A percentile compares a stretch with the other conserved stretches of the same genome.
Conservation (phyloP, 2,329 filamentous ascomycete genomes). For the Periconia sp. region DNA sequence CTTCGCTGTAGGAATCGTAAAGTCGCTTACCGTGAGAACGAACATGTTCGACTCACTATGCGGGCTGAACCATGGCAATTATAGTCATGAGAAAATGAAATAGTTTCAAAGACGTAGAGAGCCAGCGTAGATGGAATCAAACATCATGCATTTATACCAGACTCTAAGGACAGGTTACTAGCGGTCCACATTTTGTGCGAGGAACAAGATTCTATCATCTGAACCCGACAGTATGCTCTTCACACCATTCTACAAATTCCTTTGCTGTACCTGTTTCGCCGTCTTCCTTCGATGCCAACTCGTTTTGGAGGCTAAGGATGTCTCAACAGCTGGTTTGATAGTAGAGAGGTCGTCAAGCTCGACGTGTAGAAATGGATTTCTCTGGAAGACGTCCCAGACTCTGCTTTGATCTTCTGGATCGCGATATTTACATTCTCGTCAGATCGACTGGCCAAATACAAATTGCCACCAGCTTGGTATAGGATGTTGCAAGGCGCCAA, state of each 20-base stretch:
- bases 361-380: conserved; percentile 4
- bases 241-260: conserved; percentile 7
- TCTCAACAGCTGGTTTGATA: neutral
- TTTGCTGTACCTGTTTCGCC: conserved; percentile 7
- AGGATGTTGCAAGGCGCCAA: conserved; percentile 58
- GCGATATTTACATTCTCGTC: conserved; percentile 52
- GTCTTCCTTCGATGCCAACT: conserved; percentile 12
- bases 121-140: no score
- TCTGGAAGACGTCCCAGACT: neutral
- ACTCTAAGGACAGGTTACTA: no score
- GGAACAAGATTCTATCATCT: conserved; percentile 4
- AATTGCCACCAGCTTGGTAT: conserved; percentile 58
- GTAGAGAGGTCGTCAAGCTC: no score
- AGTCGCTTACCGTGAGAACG: no score
- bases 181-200: no score
- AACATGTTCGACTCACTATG: no score
- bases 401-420: conserved; percentile 51
- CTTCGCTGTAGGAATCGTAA: no score
- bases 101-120: no score
- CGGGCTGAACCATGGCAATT: no score
- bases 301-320: conserved; percentile 33
- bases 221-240: conserved; percentile 2
- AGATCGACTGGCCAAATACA: conserved; percentile 59
- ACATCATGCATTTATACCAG: no score
- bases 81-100: no score